A percentile compares a stretch with the other conserved stretches of the same genome.
These are phyloP conservation scores for Lactarius pseudohatsudake DNA, from an alignment of 768 basidiomycete species.

Conservation along the genomic window DNA sequence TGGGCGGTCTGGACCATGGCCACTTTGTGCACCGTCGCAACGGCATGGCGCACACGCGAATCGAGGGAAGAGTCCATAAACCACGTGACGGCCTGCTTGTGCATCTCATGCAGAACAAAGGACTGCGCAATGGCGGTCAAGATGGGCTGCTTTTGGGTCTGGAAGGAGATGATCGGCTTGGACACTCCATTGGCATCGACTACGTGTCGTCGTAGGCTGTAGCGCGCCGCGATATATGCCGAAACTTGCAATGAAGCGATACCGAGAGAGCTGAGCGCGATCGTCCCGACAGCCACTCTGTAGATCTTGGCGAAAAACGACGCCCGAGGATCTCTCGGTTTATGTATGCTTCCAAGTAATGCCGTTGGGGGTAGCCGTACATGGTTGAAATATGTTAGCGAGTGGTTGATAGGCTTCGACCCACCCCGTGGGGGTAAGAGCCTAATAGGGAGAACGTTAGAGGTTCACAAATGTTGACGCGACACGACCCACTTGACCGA, in stretches of 20 bases:
- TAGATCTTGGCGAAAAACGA: conserved; percentile 30
- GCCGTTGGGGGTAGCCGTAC: conserved; percentile 35
- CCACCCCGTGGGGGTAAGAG: conserved; percentile 27
- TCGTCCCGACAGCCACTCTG: conserved; percentile 32
- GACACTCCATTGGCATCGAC: conserved; percentile 43
- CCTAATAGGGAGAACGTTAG: conserved; percentile 4
- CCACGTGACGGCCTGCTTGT: conserved; percentile 41
- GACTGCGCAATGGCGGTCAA: conserved; percentile 51
- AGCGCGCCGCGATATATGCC: conserved; percentile 57
- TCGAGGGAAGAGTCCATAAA: conserved; percentile 43
- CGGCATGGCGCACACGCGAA: conserved; percentile 51
- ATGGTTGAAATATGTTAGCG: conserved; percentile 36
- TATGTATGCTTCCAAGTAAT: conserved; percentile 31
- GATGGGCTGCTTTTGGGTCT: conserved; percentile 65
- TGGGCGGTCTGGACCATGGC: conserved; percentile 55
- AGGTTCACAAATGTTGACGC: background rate
- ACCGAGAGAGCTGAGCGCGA: conserved; percentile 29
- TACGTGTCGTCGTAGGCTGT: conserved; percentile 55
- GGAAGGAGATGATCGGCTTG: conserved; percentile 58
- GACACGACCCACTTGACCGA: conserved; percentile 31
- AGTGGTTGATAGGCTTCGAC: conserved; percentile 38
- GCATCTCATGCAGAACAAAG: conserved; percentile 47
- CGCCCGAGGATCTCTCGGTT: conserved; percentile 16
- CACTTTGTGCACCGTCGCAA: conserved; percentile 57
- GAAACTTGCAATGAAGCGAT: conserved; percentile 52